phyloP scores from a whole-genome alignment of 2,329 filamentous ascomycete genomes.

The Colletotrichum sublineola region DNA sequence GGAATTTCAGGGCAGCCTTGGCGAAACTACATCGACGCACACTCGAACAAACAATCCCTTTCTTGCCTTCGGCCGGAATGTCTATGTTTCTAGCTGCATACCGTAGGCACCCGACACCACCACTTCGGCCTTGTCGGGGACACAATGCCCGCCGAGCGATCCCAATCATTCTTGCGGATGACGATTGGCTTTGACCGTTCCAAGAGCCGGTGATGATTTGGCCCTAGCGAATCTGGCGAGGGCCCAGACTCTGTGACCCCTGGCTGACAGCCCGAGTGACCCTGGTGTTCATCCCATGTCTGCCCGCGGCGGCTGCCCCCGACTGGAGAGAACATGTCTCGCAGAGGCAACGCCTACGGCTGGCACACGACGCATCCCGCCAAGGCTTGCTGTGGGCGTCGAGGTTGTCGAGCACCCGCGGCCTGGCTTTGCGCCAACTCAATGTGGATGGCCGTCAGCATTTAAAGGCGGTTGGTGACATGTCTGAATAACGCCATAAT shows the following conservation, averaged over 20 bases:
- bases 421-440: not conserved
- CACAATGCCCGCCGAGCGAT: slow-evolving; percentile 8
- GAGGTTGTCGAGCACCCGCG: not conserved
- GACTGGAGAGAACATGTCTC: slow-evolving; percentile 10
- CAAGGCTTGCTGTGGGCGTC: not conserved
- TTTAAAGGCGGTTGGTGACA: no score
- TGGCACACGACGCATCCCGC: slow-evolving; percentile 1
- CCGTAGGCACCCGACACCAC: not conserved
- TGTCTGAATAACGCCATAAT: not conserved
- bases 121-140: not conserved
- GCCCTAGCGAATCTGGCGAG: not conserved
- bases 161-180: slow-evolving; percentile 23
- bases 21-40: slow-evolving; percentile 1
- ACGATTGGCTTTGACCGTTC: not conserved
- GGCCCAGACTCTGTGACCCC: slow-evolving; percentile 27
- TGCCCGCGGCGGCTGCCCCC: slow-evolving; percentile 21
- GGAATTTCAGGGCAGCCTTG: slow-evolving; percentile 8
- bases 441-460: not conserved
- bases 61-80: slow-evolving; percentile 36
- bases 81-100: slow-evolving; percentile 31
- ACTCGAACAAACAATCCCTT: slow-evolving; percentile 37
- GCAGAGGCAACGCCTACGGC: not conserved
- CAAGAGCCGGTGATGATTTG: not conserved
- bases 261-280: slow-evolving; percentile 25
- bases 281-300: slow-evolving; percentile 31